These are phyloP conservation scores for Melampsora americana DNA, from an alignment of 1,284 basidiomycete genomes.

Conservation along the genomic window DNA sequence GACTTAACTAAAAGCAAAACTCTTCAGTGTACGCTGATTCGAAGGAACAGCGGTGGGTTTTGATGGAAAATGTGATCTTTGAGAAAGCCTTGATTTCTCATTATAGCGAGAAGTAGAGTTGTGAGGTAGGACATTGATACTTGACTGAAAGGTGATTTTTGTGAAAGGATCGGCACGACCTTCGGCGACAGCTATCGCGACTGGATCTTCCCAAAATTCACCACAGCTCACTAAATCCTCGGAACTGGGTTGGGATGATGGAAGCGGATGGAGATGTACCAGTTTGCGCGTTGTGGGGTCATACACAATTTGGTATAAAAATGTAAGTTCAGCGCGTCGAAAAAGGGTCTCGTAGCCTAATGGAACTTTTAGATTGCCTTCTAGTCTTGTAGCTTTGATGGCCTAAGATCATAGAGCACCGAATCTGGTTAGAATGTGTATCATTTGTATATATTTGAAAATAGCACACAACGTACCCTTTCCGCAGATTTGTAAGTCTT, in stretches of 20 bases:
- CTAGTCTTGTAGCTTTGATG: slow-evolving; percentile 71
- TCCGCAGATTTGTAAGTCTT: slow-evolving; percentile 81
- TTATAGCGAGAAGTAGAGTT: too few relatives aligned
- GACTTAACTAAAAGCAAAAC: slow-evolving; percentile 39
- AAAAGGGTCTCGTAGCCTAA: slow-evolving; percentile 60
- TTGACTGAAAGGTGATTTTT: slow-evolving; percentile 11
- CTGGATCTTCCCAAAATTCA: slow-evolving; percentile 23
- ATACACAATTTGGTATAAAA: slow-evolving; percentile 89
- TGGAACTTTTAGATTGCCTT: slow-evolving; percentile 81
- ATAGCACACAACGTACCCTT: slow-evolving; percentile 59
- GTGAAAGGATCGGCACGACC: slow-evolving; percentile 26
- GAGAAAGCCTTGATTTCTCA: too few relatives aligned
- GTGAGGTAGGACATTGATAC: neutral
- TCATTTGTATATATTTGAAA: too few relatives aligned
- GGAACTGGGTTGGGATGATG: slow-evolving; percentile 50
- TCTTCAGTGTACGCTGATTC: slow-evolving; percentile 33
- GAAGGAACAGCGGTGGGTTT: slow-evolving; percentile 17
- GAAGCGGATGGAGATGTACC: slow-evolving; percentile 66
- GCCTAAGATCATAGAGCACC: slow-evolving; percentile 49
- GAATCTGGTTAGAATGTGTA: neutral
- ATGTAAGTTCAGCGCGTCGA: slow-evolving; percentile 60
- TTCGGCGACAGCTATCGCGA: slow-evolving; percentile 33
- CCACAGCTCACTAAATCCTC: slow-evolving; percentile 29
- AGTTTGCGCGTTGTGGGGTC: slow-evolving; percentile 67
- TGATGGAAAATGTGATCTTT: neutral